phyloP scores from a whole-genome alignment of 2,329 filamentous ascomycete genomes.

The Pseudogymnoascus sp. region DNA sequence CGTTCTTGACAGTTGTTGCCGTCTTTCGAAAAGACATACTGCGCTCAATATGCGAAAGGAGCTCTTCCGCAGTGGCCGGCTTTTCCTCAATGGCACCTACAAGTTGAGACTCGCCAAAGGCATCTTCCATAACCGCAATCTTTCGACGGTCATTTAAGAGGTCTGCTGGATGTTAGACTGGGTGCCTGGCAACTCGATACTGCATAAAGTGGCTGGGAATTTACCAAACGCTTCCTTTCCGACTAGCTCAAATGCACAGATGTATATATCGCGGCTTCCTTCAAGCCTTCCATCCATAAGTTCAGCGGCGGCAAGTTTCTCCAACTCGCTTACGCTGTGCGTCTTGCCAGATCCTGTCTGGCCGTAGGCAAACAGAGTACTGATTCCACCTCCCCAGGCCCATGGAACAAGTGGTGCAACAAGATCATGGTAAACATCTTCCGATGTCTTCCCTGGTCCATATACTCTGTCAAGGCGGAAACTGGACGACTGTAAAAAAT shows the following conservation, averaged over 20 bases:
- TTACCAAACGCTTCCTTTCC: conserved; percentile 58
- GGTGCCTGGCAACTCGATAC: background rate
- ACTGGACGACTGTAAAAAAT: conserved; percentile 21
- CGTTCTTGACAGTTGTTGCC: conserved; percentile 39
- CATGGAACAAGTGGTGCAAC: conserved; percentile 33
- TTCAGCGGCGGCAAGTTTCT: conserved; percentile 35
- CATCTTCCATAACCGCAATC: conserved; percentile 40
- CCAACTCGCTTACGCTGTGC: conserved; percentile 36
- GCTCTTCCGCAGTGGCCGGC: conserved; percentile 39
- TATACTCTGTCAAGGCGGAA: conserved; percentile 16
- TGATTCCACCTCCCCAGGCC: conserved; percentile 40
- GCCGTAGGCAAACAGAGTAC: conserved; percentile 43
- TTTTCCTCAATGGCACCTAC: conserved; percentile 36
- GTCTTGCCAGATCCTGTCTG: conserved; percentile 45
- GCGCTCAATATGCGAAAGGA: conserved; percentile 78
- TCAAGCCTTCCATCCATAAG: conserved; percentile 76
- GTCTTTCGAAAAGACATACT: conserved; percentile 44
- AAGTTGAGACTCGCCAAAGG: conserved; percentile 38
- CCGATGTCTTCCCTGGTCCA: conserved; percentile 11
- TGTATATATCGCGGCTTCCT: conserved; percentile 78
- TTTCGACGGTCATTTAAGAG: conserved; percentile 36
- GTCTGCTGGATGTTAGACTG: conserved; percentile 25
- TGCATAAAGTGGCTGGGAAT: conserved; percentile 14
- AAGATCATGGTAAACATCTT: conserved; percentile 17
- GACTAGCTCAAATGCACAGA: conserved; percentile 89